phyloP scores from a whole-genome alignment of 1,284 basidiomycete genomes.

The Ceratobasidium sp. region DNA sequence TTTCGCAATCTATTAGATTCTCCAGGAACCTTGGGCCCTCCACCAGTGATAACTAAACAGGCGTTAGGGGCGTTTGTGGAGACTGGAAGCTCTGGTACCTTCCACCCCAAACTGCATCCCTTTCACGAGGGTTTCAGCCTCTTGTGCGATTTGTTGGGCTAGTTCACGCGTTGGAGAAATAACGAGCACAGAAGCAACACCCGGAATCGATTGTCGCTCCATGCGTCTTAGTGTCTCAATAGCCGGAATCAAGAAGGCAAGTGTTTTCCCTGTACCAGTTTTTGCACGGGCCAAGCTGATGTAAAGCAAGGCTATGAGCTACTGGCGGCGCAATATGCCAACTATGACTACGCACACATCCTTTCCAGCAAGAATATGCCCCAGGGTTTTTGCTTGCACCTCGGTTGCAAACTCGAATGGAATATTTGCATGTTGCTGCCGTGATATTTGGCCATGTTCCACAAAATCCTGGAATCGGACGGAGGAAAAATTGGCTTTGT shows the following conservation, averaged over 20 bases:
- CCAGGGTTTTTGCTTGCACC: conserved; percentile 29
- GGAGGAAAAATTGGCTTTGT: conserved; percentile 30
- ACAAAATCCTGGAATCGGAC: conserved; percentile 21
- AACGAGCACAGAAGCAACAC: conserved; percentile 54
- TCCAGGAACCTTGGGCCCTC: conserved; percentile 53
- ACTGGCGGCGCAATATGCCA: background rate
- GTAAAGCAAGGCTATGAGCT: background rate
- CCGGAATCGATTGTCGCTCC: conserved; percentile 41
- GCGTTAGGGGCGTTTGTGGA: no score
- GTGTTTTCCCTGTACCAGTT: conserved; percentile 60
- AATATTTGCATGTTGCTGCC: conserved; percentile 14
- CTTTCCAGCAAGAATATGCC: conserved; percentile 24
- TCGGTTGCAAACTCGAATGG: conserved; percentile 35
- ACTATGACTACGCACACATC: conserved; percentile 13
- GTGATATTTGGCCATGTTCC: conserved; percentile 16
- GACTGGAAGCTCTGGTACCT: conserved; percentile 47
- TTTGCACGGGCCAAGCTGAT: conserved; percentile 55
- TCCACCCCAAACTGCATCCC: conserved; percentile 53
- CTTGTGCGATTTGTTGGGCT: conserved; percentile 91
- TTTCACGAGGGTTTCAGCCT: conserved; percentile 65
- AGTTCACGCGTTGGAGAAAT: conserved; percentile 95
- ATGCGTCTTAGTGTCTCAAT: conserved; percentile 50
- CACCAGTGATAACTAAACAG: conserved; percentile 50
- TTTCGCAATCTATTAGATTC: conserved; percentile 48
- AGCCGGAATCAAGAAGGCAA: conserved; percentile 58